phyloP scores from a whole-genome alignment of 1,139 yeast genomes.

The Taphrina populina region DNA sequence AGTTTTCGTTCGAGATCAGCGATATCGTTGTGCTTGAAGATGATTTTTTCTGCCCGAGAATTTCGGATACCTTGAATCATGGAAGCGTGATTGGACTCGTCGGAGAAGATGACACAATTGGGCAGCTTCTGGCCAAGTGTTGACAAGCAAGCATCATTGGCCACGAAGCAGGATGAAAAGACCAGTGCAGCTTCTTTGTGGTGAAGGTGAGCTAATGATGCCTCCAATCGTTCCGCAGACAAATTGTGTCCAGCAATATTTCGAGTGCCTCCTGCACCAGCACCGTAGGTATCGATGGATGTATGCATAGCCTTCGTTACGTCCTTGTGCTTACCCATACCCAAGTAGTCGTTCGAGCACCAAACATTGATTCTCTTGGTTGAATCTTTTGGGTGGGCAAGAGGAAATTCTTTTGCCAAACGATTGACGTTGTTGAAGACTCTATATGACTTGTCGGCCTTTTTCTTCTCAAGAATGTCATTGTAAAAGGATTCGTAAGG shows the following conservation, averaged over 20 bases:
- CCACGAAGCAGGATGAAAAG: constrained; percentile 92
- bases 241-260: constrained; percentile 96
- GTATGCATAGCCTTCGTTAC: constrained; percentile 75
- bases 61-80: constrained; percentile 95
- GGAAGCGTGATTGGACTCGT: constrained; percentile 91
- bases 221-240: constrained; percentile 81
- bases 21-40: constrained; percentile 88
- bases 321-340: constrained; percentile 79
- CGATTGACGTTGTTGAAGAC: constrained; percentile 96
- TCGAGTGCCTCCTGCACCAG: constrained; percentile 99
- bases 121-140: constrained; percentile 87
- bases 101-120: constrained; percentile 87
- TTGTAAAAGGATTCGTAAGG: constrained; percentile 67
- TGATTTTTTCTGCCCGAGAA: constrained; percentile 82
- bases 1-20: constrained; percentile 75
- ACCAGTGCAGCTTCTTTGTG: constrained; percentile 94
- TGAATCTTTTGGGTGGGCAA: constrained; percentile 76
- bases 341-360: constrained; percentile 97
- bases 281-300: constrained; percentile 85
- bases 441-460: constrained; percentile 87
- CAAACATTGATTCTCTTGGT: constrained; percentile 89
- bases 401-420: constrained; percentile 87
- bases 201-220: constrained; percentile 84
- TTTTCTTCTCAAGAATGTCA: constrained; percentile 66
- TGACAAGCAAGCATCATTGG: constrained; percentile 94